A percentile compares a stretch with the other conserved stretches of the same genome.
These are phyloP conservation scores for Solanum hybrid DNA, from an alignment of 305 asterid genomes.

Conservation along the genomic window DNA sequence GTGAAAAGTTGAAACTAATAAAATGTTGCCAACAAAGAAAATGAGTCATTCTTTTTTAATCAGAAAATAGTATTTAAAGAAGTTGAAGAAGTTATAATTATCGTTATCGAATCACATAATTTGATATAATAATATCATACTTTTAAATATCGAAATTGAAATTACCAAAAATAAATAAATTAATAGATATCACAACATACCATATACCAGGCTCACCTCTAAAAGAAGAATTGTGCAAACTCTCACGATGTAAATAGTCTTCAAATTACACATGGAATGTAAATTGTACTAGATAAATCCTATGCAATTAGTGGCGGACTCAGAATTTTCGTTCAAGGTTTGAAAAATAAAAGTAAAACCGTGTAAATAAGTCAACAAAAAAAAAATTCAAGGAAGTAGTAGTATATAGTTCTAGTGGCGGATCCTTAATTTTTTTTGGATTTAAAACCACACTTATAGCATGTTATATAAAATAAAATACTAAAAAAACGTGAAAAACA, in stretches of 20 bases:
- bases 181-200: neutral
- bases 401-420: too few species aligned
- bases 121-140: neutral
- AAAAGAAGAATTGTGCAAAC: neutral
- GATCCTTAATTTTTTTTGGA: too few species aligned
- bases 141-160: neutral
- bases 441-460: too few species aligned
- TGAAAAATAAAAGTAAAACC: too few species aligned
- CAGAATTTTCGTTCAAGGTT: too few species aligned
- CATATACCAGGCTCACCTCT: neutral
- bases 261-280: fast-evolving
- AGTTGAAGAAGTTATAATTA: neutral
- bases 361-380: too few species aligned
- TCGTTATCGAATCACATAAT: neutral
- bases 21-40: too few species aligned
- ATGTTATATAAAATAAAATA: too few species aligned
- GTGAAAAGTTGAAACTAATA: neutral
- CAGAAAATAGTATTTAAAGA: fast-evolving
- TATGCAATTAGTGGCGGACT: too few species aligned
- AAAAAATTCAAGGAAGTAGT: too few species aligned
- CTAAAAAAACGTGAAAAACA: too few species aligned
- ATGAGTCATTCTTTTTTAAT: too few species aligned
- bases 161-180: neutral
- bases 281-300: fast-evolving
- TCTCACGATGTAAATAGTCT: neutral